These are phyloP conservation scores for Aspergillus tanneri DNA, from an alignment of 2,329 filamentous ascomycete species.

Conservation along the genomic window DNA sequence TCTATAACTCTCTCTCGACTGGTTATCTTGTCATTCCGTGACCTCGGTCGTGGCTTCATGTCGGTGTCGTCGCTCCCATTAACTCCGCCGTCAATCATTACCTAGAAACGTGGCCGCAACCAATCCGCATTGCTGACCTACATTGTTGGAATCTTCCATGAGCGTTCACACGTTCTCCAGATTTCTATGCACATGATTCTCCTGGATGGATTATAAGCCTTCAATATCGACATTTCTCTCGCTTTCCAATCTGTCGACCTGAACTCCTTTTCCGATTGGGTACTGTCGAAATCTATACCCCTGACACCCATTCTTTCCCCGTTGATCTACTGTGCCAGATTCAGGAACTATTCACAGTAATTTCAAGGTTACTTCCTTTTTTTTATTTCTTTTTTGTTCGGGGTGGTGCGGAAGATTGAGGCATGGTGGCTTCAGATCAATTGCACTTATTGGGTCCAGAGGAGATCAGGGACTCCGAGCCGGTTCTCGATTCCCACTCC, in stretches of 20 bases:
- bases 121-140: no score
- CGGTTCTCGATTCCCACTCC: constrained; percentile 36
- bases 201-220: constrained; percentile 5
- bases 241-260: constrained; percentile 8
- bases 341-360: neutral
- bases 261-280: neutral
- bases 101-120: neutral
- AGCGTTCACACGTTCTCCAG: no score
- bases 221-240: constrained; percentile 5
- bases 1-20: no score
- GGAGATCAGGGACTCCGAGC: constrained; percentile 34
- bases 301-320: neutral
- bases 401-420: constrained; percentile 8
- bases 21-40: neutral
- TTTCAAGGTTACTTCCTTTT: constrained; percentile 9
- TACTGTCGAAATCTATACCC: neutral
- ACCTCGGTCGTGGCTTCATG: neutral
- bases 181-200: neutral
- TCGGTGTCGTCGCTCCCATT: neutral
- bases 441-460: constrained; percentile 25
- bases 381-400: constrained; percentile 1
- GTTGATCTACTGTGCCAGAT: neutral
- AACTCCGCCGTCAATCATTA: neutral
- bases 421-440: constrained; percentile 35
- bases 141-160: no score